Base-by-base conservation (phyloP, 768 basidiomycete species). In the Leccinum olivaceopallidum region DNA sequence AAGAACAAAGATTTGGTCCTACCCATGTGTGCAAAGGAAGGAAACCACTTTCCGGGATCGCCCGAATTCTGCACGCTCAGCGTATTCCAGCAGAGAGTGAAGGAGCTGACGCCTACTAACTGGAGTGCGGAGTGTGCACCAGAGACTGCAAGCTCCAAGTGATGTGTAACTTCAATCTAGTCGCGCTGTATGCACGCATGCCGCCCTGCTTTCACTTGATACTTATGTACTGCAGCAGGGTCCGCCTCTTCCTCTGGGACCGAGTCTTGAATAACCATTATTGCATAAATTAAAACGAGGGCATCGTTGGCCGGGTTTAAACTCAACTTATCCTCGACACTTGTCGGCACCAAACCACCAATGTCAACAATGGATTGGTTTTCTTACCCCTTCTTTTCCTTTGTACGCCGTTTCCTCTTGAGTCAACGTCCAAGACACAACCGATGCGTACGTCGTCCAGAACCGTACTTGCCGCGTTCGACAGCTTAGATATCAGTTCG, bases 391-490 rank as follows among this genome's bases (percentile, higher is more conserved):
- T n/a, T 53, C 39, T 14, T 5, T 52, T 5, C 4, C n/a, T 9
- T n/a, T 10, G 42, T n/a, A 1, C 30, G 16, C 50, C 58, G 49
- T 61, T 24, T 13, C 63, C 73, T 59, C 69, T 61, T 49, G 20
- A 13, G 6, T 16, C 60, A 58, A 4, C 28, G 59, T 59, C 24
- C 58, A 89, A 93, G 82, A 97, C 94, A 72, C 93, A 96, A 80
- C 85, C 94, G 80, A 98, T 95, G 71, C 97, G 94, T 95, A 78
- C 88, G 93, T 61, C 56, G 52, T 32, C 34, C 28, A 22, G 20
- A 24, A 44, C 37, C 34, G 8, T 54, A 22, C 48, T 32, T 22
- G 50, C 39, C 9, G 9, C 13, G 20, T 9, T 50, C 58, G 44
- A 55, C 18, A 24, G 36, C 60, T 62, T 26, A 65, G 22, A 65